Percentiles rank a stretch among this genome's conserved stretches.
These are phyloP conservation scores for Phytophthora litchii DNA, from an alignment of 352 stramenopile genomes.

Conservation along the genomic window DNA sequence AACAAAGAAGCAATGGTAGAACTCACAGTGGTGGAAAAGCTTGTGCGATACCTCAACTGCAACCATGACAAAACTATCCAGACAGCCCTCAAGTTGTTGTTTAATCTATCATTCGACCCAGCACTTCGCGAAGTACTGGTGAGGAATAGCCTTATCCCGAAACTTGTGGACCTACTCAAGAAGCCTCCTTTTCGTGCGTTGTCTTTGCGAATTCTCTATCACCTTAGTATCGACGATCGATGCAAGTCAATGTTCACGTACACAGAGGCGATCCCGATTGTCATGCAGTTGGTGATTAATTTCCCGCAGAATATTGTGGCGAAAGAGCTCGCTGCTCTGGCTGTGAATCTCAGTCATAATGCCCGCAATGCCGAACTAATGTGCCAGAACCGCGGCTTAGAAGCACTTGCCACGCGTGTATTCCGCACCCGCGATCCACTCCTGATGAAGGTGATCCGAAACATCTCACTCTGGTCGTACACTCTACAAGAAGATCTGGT, in stretches of 20 bases:
- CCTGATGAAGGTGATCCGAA: constrained; percentile 95
- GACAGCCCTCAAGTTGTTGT: constrained; percentile 89
- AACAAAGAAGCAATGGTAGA: constrained; percentile 94
- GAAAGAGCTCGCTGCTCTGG: constrained; percentile 93
- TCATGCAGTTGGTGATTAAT: constrained; percentile 95
- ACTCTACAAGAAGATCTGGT: constrained; percentile 87
- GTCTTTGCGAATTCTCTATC: constrained; percentile 93
- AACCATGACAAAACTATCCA: constrained; percentile 88
- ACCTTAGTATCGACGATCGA: constrained; percentile 94
- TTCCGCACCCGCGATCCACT: constrained; percentile 90
- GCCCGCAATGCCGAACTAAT: constrained; percentile 91
- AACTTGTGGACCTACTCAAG: constrained; percentile 94
- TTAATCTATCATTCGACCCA: constrained; percentile 95
- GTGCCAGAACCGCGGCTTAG: constrained; percentile 86
- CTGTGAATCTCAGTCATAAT: constrained; percentile 95
- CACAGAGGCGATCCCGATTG: constrained; percentile 93
- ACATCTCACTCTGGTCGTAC: constrained; percentile 93
- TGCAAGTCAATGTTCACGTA: constrained; percentile 96
- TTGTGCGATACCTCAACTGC: constrained; percentile 81
- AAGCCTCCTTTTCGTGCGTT: constrained; percentile 89
- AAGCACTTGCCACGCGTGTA: constrained; percentile 89
- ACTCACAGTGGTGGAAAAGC: constrained; percentile 74
- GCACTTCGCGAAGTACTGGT: constrained; percentile 86
- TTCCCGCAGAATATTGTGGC: constrained; percentile 92
- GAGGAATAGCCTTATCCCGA: constrained; percentile 89